Base-by-base conservation (phyloP, 2,329 filamentous ascomycete species). In the Penicillium sp. region DNA sequence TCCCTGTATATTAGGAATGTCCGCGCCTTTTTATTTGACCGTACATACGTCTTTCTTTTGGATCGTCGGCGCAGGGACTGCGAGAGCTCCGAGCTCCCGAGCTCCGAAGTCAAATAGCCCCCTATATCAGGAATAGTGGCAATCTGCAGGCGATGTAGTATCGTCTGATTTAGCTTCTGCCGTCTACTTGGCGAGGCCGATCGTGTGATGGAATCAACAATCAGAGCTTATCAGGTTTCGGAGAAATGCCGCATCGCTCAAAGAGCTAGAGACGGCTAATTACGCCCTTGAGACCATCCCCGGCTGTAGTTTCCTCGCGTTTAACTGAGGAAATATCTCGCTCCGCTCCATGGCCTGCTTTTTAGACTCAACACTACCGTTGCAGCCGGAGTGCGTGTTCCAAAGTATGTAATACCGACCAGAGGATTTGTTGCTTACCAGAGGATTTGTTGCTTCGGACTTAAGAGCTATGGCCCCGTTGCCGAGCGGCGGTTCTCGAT, bases 11-110 rank as follows among this genome's bases (percentile, higher is more conserved):
- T 9, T 30, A 30, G 16, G 8, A 10, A 38, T 38, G 13, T 11
- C 35, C 9, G 8, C 18, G 10, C 33, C 9, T 22, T 7, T 38
- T 11, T 38, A 20, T 38, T 38, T 20, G 10, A 20, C 16, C 10
- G 16, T 16, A 2, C 16, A 38, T 38, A 18, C 16, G 5, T n/a
- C 31, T 16, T 30, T 13, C 10, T 38, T 22, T 22, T 22, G n/a
- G 60, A 56, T 60, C 50, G 49, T 42, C 46, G 25, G 46, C 53
- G 55, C 57, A 62, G 58, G 57, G 56, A 54, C 45, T 55, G 33
- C 33, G 35, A 36, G 16, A 20, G 33, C 31, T 35, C 31, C 3
- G 30, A 33, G 30, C 36, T 40, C 39, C 27, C 39, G 39, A 42
- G 22, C 35, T 20, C 35, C 4, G 14, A 33, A 16, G 14, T 40